Percentiles rank a stretch among this genome's conserved stretches.
These are phyloP conservation scores for Eucalyptus sp. DNA, from an alignment of 345 rosid species.

Conservation along the genomic window DNA sequence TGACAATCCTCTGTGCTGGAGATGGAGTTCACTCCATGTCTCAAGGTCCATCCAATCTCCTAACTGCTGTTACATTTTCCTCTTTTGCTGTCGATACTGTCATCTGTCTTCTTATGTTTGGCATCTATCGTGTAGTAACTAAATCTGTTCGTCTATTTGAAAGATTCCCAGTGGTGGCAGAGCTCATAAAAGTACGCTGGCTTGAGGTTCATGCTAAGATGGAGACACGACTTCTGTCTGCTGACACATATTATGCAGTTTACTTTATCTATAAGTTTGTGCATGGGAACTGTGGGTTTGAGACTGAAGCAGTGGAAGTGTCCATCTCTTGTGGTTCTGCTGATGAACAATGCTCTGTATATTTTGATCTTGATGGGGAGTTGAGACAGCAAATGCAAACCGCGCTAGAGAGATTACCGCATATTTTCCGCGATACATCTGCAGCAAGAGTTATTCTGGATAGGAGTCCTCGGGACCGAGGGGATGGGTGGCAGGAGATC, in stretches of 20 bases:
- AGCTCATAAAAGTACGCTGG: constrained; percentile 33
- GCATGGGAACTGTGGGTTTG: constrained; percentile 13
- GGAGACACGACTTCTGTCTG: constrained; percentile 15
- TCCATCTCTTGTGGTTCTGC: constrained; percentile 10
- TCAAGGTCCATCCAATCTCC: constrained; percentile 1
- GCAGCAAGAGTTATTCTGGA: too few species aligned
- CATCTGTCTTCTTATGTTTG: background rate
- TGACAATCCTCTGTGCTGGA: constrained; percentile 8
- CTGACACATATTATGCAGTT: constrained; percentile 20
- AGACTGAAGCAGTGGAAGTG: constrained; percentile 6
- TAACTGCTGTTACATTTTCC: background rate
- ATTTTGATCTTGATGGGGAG: background rate
- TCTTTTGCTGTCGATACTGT: background rate
- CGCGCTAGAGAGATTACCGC: too few species aligned
- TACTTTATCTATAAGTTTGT: constrained; percentile 25
- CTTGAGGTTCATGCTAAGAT: constrained; percentile 33
- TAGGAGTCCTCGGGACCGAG: constrained; percentile 19
- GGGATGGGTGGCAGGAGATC: constrained; percentile 58
- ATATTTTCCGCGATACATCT: too few species aligned
- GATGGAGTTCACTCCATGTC: background rate
- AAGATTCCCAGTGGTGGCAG: constrained; percentile 33
- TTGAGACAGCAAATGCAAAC: background rate
- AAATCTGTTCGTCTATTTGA: background rate
- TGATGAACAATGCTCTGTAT: background rate
- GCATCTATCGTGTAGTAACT: background rate